Conservation (phyloP, 148 eudicot genomes). For the Dianthus caryophyllus region DNA sequence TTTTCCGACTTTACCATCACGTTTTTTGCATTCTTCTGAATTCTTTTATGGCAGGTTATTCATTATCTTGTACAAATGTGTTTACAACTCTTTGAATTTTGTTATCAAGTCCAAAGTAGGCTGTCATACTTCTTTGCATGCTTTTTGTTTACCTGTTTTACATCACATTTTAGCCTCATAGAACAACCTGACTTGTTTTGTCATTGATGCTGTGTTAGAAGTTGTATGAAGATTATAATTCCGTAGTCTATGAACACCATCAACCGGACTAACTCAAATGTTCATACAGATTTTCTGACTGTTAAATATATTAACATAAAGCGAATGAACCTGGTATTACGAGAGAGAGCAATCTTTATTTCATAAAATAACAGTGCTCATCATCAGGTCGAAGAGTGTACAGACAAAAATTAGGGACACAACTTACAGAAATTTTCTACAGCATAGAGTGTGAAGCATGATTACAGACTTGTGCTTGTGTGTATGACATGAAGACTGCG, state of each 20-base stretch:
- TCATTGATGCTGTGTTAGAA: neutral
- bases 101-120: neutral
- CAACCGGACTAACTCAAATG: neutral
- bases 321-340: neutral
- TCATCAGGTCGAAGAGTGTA: neutral
- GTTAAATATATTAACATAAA: no score
- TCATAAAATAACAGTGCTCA: neutral
- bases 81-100: neutral
- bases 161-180: neutral
- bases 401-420: neutral
- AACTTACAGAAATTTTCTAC: neutral
- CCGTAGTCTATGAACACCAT: neutral
- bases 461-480: neutral
- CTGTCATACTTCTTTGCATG: conserved; percentile 1
- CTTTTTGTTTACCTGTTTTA: neutral
- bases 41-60: neutral
- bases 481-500: neutral
- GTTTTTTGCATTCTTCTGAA: conserved; percentile 5
- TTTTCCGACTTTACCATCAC: neutral
- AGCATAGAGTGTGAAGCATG: neutral
- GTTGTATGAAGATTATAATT: neutral
- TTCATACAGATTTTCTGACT: neutral
- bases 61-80: neutral
- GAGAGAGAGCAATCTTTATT: neutral
- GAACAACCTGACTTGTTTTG: no score